These are phyloP conservation scores for Ganoderma sinense DNA, from an alignment of 1,284 basidiomycete species.

Conservation along the genomic window DNA sequence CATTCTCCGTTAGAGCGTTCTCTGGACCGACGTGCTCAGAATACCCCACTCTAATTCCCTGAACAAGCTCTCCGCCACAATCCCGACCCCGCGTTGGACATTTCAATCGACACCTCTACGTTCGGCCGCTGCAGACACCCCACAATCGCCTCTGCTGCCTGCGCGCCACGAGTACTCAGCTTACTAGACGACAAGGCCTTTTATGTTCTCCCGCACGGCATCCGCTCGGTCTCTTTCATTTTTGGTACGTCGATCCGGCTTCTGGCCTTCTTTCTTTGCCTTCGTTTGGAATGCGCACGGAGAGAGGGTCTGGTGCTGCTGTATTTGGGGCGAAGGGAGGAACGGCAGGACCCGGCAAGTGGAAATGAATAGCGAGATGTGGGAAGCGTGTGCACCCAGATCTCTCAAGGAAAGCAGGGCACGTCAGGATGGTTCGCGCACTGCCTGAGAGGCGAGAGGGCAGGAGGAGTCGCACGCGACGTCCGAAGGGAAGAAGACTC, in stretches of 20 bases:
- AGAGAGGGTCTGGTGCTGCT: not conserved
- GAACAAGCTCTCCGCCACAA: not conserved
- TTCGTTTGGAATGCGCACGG: not conserved
- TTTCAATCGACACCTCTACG: not conserved
- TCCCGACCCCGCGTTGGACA: not conserved
- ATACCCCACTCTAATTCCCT: constrained; percentile 11
- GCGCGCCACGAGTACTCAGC: constrained; percentile 8
- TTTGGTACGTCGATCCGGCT: constrained; percentile 22
- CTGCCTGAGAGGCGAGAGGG: not conserved
- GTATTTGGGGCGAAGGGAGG: not conserved
- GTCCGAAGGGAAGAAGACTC: not conserved
- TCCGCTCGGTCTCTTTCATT: constrained; percentile 27
- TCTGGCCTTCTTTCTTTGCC: not conserved
- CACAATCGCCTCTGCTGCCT: not conserved
- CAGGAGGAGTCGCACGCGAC: not conserved
- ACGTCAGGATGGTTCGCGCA: not conserved
- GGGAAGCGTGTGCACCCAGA: not conserved
- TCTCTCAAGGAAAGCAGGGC: not conserved
- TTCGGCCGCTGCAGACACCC: constrained; percentile 10
- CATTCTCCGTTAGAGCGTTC: not conserved
- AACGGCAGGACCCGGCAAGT: not conserved
- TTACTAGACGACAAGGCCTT: constrained; percentile 1
- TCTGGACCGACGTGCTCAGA: not conserved
- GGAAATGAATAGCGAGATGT: not conserved
- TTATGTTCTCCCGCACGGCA: constrained; percentile 29